These are phyloP conservation scores for Ceratocystis harringtonii DNA, from an alignment of 2,329 filamentous ascomycete species.

Conservation along the genomic window DNA sequence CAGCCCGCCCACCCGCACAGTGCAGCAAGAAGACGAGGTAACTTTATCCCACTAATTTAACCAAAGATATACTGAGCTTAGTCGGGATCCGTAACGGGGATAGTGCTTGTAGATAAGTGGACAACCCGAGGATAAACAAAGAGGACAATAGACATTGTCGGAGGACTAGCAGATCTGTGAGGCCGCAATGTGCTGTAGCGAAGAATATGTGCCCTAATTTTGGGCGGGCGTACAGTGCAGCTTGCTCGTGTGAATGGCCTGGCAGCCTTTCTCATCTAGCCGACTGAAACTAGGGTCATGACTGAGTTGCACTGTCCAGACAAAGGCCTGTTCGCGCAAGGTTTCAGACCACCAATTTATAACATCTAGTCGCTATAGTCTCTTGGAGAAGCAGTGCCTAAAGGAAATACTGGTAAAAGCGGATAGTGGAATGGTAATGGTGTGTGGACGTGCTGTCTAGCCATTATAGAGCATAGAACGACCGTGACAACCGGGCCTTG, in stretches of 20 bases:
- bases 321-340: background rate
- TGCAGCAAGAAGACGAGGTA: background rate
- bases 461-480: background rate
- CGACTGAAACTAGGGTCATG: background rate
- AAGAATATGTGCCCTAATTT: background rate
- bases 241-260: background rate
- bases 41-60: background rate
- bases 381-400: background rate
- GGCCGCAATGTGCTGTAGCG: background rate
- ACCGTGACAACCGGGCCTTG: slow-evolving; percentile 3
- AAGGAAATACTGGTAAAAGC: background rate
- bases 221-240: background rate
- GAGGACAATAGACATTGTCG: background rate
- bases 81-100: background rate
- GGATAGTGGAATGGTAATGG: background rate
- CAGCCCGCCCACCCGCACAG: background rate
- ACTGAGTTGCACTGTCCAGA: background rate
- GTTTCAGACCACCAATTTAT: slow-evolving; percentile 4
- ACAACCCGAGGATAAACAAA: background rate
- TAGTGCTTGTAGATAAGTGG: background rate
- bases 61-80: background rate
- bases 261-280: background rate
- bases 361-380: background rate
- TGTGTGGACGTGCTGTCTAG: background rate
- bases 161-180: background rate